Evolutionary conservation across 805 yeast species (phyloP), one percentile per base, ranked within the genome.

Genomic region (Metschnikowia similis): DNA sequence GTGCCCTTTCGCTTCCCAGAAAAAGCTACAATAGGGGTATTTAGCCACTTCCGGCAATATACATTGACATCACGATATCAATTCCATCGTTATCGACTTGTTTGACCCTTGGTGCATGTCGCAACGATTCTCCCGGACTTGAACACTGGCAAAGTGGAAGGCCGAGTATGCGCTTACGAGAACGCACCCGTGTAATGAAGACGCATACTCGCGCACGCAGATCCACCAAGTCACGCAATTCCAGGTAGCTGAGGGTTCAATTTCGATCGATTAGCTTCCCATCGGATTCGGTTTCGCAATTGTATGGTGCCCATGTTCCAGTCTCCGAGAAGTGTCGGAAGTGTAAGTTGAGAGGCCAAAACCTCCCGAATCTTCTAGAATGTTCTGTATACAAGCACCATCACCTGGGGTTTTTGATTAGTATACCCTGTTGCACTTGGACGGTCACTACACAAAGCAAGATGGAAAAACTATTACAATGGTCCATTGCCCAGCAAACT

Each of bases 391-490:
- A 50, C 28, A 37, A 21, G 21, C n/a, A 26, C 51, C 47, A 44
- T 28, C 53, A 16, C 51, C 28, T 13, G 35, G 27, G 9, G 29
- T 27, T 35, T 29, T 35, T 42, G 21, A 11, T 27, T 26, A 31
- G 29, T 30, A 30, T 13, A 17, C 5, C 13, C 37, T 13, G 26
- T 13, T 11, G 14, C 37, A 31, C 26, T 21, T 8, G 4, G 8
- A 28, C 9, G 31, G 17, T 17, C 7, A 14, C 32, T 13, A n/a
- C 36, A 4, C 26, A 21, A 21, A 14, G 28, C 46, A 43, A 35
- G 3, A 92, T 92, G 98, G 97, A 92, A 53, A 91, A 91, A 67
- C 68, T 92, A 53, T 68, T 92, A 55, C 88, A 90, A 58, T 92
- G 99, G 99, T 90, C 97, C 5, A 77, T 88, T 44, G 87, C 91